Base-by-base conservation (phyloP, 1,284 basidiomycete species). In the Limonomyces culmigenus region DNA sequence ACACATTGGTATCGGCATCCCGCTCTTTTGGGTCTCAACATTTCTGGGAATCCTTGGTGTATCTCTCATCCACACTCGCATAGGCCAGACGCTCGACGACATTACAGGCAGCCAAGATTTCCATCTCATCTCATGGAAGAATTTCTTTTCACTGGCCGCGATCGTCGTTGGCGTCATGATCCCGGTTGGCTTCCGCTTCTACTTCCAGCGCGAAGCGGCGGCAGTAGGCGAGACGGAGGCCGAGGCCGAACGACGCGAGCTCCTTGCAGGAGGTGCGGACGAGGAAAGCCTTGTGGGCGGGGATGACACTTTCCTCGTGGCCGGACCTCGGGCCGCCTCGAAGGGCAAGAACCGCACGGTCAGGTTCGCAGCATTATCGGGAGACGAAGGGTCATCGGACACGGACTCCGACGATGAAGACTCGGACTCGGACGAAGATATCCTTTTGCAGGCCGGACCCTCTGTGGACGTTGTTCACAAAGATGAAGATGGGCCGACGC, bases 51-150 rank as follows among this genome's bases (percentile, higher is more conserved):
- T 96, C 45, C 70, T 91, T 37, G 91, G 91, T 32, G 81, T 92
- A 27, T 77, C 75, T 0, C 81, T 93, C 42, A 97, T 98, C 48
- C 93, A 98, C 53, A 89, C 86, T 0, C 91, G 88, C 11, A 93
- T 98, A 43, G 93, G 93, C 2, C 80, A 85, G 14, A 83, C 85
- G 8, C 65, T 98, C 19, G 92, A 96, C 47, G 75, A 91, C 43
- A 96, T 98, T 89, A 92, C 92, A 3, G 78, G 74, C 29, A 67
- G 91, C 0, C 81, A 74, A 29, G 92, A 96, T 53, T 96, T 97
- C 54, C 76, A 92, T 51, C 67, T 97, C 36, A 73, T 97, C 44
- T 92, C 83, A 38, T 78, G 77, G 68, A 70, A 72, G 44, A 95
- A 95, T 56, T 79, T 86, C 47, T 64, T 93, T 42, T 72, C 80